Percentiles rank a stretch among this genome's conserved stretches.
Conservation (phyloP, 2,329 filamentous ascomycete species). For the Metarhizium sp. region DNA sequence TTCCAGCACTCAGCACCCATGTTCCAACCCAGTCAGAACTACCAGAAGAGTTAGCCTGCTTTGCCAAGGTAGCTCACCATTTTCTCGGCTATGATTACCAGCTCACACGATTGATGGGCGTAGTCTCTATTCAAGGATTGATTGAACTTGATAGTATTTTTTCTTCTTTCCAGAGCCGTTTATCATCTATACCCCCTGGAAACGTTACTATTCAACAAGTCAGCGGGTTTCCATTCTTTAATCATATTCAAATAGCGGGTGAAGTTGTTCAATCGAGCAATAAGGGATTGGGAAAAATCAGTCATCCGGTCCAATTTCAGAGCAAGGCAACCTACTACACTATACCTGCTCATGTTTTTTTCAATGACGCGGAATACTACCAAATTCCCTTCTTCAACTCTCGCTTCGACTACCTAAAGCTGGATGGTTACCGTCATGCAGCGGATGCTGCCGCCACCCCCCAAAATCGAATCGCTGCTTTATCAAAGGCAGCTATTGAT, state of each 20-base stretch:
- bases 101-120: too few species aligned
- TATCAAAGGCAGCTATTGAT: too few species aligned
- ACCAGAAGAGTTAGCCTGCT: neutral
- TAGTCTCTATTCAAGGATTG: neutral
- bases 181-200: neutral
- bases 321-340: neutral
- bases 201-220: neutral
- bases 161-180: neutral
- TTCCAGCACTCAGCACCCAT: too few species aligned
- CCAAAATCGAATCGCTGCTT: too few species aligned
- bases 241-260: neutral
- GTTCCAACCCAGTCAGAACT: too few species aligned
- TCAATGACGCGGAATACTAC: neutral
- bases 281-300: neutral
- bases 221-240: neutral
- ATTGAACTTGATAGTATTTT: neutral
- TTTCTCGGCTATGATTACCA: too few species aligned
- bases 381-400: neutral
- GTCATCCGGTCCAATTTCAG: neutral
- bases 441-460: too few species aligned
- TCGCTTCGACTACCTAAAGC: neutral
- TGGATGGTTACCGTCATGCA: too few species aligned
- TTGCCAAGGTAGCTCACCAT: neutral
- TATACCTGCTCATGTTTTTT: neutral
- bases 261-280: neutral